These are phyloP conservation scores for Sonneratia alba DNA, from an alignment of 345 rosid species.

Conservation along the genomic window DNA sequence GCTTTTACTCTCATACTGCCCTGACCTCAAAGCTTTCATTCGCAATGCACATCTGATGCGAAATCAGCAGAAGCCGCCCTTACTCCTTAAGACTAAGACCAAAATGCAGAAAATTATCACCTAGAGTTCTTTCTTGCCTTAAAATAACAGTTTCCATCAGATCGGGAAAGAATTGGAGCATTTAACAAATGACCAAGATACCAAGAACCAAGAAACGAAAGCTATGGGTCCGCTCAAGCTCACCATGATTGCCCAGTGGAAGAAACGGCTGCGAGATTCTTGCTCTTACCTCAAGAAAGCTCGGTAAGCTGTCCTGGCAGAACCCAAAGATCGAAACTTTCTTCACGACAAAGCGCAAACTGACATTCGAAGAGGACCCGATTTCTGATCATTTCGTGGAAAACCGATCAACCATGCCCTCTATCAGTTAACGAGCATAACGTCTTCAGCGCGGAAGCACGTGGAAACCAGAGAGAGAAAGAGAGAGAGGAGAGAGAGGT, in stretches of 20 bases:
- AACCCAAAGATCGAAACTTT: neutral
- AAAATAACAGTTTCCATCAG: neutral
- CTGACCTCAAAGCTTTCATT: neutral
- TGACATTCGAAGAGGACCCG: neutral
- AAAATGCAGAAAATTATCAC: neutral
- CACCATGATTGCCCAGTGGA: neutral
- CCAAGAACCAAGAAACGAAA: neutral
- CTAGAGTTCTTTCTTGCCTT: neutral
- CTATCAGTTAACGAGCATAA: neutral
- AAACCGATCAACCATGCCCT: neutral
- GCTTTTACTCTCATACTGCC: neutral
- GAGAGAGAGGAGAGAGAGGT: neutral
- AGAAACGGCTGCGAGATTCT: neutral
- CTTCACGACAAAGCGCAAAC: neutral
- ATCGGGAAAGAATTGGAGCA: neutral
- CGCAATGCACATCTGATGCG: neutral
- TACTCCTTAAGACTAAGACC: neutral
- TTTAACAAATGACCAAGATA: neutral
- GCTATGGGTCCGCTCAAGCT: too few relatives aligned
- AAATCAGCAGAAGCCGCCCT: neutral
- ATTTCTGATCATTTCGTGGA: conserved; percentile 2
- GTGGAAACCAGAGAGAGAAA: too few relatives aligned
- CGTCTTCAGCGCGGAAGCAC: neutral
- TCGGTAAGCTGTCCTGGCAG: neutral
- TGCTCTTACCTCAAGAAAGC: conserved; percentile 5